Evolutionary conservation across 108 stramenopile species (phyloP).

Genomic region (Mayamaea pseudoterrestris): DNA sequence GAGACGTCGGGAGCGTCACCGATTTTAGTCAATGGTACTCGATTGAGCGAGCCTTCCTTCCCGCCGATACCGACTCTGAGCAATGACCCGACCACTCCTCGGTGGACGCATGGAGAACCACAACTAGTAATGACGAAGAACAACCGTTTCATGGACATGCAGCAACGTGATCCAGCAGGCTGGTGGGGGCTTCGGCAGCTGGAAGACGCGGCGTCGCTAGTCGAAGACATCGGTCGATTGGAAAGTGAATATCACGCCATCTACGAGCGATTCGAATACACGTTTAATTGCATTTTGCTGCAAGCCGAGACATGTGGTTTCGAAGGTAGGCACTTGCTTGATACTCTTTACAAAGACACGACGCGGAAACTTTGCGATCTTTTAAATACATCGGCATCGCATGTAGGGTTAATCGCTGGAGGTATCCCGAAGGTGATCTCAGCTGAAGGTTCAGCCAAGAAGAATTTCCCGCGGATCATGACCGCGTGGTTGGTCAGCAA

Average conservation of each 20-base stretch:
- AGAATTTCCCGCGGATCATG: conserved; percentile 11
- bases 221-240: neutral
- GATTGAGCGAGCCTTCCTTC: neutral
- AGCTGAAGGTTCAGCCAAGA: conserved; percentile 4
- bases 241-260: neutral
- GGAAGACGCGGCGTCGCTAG: neutral
- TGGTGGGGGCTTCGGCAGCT: neutral
- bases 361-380: conserved; percentile 1
- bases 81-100: too few species aligned
- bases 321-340: neutral
- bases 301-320: neutral
- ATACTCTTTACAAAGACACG: conserved; percentile 3
- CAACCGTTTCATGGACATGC: too few species aligned
- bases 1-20: neutral
- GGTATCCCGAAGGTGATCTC: neutral
- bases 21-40: neutral
- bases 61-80: too few species aligned
- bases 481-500: conserved; percentile 19
- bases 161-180: neutral
- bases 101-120: too few species aligned
- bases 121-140: too few species aligned
- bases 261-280: neutral
- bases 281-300: neutral
- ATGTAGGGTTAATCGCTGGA: neutral
- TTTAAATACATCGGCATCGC: neutral